Conservation (phyloP, 345 rosid species). For the Brassica nigra region DNA sequence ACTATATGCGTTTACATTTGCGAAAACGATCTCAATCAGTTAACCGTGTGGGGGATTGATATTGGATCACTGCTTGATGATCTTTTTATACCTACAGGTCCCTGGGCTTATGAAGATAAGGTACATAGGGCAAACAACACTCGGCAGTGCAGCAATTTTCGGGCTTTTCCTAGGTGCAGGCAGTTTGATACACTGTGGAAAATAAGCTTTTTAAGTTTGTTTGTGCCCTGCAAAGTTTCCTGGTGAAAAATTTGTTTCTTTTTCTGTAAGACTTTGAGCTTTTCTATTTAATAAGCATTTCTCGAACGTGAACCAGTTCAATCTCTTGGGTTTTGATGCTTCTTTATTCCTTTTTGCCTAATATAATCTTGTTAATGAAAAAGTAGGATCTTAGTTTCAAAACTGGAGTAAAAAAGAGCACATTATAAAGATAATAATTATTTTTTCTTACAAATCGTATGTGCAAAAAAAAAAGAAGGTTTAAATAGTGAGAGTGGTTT, state of each 20-base stretch:
- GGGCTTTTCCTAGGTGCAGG: conserved; percentile 96
- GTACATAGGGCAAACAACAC: conserved; percentile 84
- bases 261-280: not conserved
- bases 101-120: conserved; percentile 86
- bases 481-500: conserved; percentile 24
- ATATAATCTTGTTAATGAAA: conserved; percentile 3
- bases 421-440: not conserved
- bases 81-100: conserved; percentile 43
- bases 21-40: not conserved
- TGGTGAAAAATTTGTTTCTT: conserved; percentile 23
- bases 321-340: conserved; percentile 1
- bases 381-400: not conserved
- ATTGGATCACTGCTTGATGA: not conserved
- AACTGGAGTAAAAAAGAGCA: not conserved
- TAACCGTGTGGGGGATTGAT: not conserved
- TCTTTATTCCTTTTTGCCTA: not conserved
- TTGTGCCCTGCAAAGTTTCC: conserved; percentile 14
- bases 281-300: conserved; percentile 6
- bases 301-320: not conserved
- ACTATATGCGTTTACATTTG: not conserved
- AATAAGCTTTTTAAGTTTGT: conserved; percentile 36
- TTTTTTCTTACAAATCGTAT: not conserved
- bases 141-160: conserved; percentile 88
- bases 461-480: not conserved
- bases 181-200: conserved; percentile 86